A percentile compares a stretch with the other conserved stretches of the same genome.
These are phyloP conservation scores for Eucalyptus camaldulensis DNA, from an alignment of 345 rosid genomes.

Conservation along the genomic window DNA sequence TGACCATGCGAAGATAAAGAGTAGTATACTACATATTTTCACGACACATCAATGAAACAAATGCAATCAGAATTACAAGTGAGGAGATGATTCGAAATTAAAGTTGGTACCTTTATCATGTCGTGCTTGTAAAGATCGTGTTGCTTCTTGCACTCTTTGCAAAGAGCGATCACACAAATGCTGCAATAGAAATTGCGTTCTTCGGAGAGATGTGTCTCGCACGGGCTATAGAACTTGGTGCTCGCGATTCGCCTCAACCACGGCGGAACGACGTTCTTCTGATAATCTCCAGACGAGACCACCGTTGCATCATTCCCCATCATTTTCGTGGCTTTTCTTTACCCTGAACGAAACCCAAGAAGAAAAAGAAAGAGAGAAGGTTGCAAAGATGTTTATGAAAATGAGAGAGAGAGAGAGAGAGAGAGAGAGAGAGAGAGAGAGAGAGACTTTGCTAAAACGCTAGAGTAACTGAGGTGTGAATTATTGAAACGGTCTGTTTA, in stretches of 20 bases:
- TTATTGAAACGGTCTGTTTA: not conserved
- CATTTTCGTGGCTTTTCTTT: not conserved
- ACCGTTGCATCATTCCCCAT: not conserved
- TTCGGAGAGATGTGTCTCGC: not conserved
- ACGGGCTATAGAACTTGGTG: not conserved
- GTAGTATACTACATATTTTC: not conserved
- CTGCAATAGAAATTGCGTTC: no score
- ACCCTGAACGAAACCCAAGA: not conserved
- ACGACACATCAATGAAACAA: not conserved
- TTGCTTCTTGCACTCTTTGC: no score
- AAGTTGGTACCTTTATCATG: not conserved
- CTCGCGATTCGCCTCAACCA: not conserved
- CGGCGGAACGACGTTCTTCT: not conserved
- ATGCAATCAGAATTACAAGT: not conserved
- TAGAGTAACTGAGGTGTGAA: not conserved
- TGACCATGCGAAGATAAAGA: not conserved
- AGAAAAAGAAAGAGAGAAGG: not conserved
- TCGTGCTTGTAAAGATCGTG: no score
- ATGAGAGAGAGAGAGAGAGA: not conserved
- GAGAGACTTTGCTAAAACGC: not conserved
- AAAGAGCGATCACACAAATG: no score
- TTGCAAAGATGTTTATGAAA: not conserved
- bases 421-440: not conserved
- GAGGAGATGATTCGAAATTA: not conserved
- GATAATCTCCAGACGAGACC: not conserved